Base-by-base conservation (phyloP, 2,329 filamentous ascomycete genomes). In the Ophiostoma perfectum region DNA sequence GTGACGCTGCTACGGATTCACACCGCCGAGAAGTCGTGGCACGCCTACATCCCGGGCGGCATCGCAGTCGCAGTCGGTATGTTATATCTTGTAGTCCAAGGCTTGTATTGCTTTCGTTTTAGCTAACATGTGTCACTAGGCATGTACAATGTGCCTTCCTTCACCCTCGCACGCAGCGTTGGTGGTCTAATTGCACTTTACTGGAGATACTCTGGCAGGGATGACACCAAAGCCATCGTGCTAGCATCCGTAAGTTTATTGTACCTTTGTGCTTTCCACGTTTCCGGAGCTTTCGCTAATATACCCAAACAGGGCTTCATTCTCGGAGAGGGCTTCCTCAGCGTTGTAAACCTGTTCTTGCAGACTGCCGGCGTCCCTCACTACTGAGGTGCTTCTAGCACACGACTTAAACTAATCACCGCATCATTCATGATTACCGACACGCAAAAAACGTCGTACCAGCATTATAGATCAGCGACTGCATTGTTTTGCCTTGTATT, bases 91-190 rank as follows among this genome's bases (percentile, higher is more conserved):
- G 3, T 36, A 18, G 44, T 66, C 41, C 49, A 49, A 14, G 12
- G 52, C 11, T 47, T 3, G 42, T 44, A 27, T 27, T 1, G 2
- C 27, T 27, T 1, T 27, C 27, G 1, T 14, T 49, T 49, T 49
- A 14, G 16, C 45, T 49, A 49, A 49, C 45, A 27, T 1, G 2
- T 27, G 27, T 2, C 14, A 14, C 9, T 47, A 89, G 90, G 95
- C 65, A 99, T 99, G 88, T 99, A 98, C 79, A 99, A 98, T 74
- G 92, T 94, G 0, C 95, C 95, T 0, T 96, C 92, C 0, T 99
- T 99, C 76, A 99, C 95, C 0, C 81, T 99, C 49, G 93, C 95
- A 0, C 83, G 95, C 71, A 91, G 92, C 0, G 86, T 92, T 9
- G 95, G 95, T 2, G 95, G 95, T 0, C 64, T 87, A 7, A 73